phyloP scores from a whole-genome alignment of 2,329 filamentous ascomycete species.

The Fusarium albidum region DNA sequence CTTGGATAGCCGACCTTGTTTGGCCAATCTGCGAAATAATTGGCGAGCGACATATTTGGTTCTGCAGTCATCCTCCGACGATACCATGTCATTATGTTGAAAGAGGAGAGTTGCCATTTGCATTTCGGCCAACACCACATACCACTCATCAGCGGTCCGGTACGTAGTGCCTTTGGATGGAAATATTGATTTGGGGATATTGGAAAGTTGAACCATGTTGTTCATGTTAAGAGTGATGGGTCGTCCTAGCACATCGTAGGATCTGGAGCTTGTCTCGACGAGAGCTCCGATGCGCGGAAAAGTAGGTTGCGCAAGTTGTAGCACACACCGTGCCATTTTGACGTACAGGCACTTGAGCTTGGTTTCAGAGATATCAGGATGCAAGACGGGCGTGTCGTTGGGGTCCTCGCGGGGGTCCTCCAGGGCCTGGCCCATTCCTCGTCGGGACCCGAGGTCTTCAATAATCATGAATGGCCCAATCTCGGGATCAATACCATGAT shows the following conservation, averaged over 20 bases:
- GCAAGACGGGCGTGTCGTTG: conserved; percentile 31
- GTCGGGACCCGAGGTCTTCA: conserved; percentile 26
- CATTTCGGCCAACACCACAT: conserved; percentile 48
- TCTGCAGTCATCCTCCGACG: conserved; percentile 48
- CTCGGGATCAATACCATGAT: conserved; percentile 31
- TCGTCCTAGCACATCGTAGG: conserved; percentile 41
- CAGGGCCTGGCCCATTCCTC: conserved; percentile 32
- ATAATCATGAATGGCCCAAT: conserved; percentile 38
- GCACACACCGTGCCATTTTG: conserved; percentile 50
- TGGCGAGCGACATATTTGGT: conserved; percentile 53
- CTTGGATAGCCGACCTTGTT: conserved; percentile 31
- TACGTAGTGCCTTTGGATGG: conserved; percentile 36
- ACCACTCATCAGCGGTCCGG: conserved; percentile 48
- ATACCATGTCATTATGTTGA: conserved; percentile 51
- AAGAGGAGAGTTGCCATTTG: conserved; percentile 51
- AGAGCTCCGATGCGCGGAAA: conserved; percentile 52
- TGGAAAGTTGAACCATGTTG: conserved; percentile 44
- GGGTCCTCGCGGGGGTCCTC: conserved; percentile 26
- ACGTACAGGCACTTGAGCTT: conserved; percentile 45
- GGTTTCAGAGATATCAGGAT: conserved; percentile 39
- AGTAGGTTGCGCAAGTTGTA: conserved; percentile 47
- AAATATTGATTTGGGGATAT: conserved; percentile 35
- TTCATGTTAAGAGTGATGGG: conserved; percentile 55
- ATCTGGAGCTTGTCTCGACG: conserved; percentile 35
- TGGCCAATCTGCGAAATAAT: conserved; percentile 48